Percentiles rank a stretch among this genome's conserved stretches.
Evolutionary conservation across 129 eudicot species (phyloP).

Genomic region (Flaveria sonorensis): DNA sequence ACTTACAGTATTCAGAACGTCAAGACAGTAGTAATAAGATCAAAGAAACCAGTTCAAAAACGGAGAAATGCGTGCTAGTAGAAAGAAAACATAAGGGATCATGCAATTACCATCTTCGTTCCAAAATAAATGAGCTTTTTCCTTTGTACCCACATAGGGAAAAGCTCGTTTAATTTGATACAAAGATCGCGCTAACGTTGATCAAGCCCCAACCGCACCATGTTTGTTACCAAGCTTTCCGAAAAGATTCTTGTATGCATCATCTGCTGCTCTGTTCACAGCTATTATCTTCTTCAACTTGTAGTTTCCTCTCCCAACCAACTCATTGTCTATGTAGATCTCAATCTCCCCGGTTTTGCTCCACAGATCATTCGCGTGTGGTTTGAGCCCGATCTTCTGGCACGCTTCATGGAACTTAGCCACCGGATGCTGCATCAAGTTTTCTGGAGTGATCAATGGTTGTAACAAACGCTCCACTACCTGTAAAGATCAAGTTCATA

Average conservation of each 20-base stretch:
- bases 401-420: constrained; percentile 53
- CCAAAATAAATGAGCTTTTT: constrained; percentile 39
- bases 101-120: constrained; percentile 8
- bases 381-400: constrained; percentile 43
- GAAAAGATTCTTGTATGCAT: constrained; percentile 46
- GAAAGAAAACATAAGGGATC: neutral
- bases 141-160: constrained; percentile 11
- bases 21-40: neutral
- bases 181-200: neutral
- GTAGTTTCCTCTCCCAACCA: constrained; percentile 50
- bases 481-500: constrained; percentile 26
- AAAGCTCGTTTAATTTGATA: constrained; percentile 39
- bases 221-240: constrained; percentile 24
- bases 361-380: constrained; percentile 44
- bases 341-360: constrained; percentile 39
- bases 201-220: constrained; percentile 25
- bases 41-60: neutral
- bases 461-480: constrained; percentile 44
- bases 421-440: constrained; percentile 42
- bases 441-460: constrained; percentile 54
- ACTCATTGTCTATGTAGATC: constrained; percentile 27
- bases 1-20: neutral
- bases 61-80: neutral
- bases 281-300: constrained; percentile 47
- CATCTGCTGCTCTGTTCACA: constrained; percentile 55